Percentiles rank a stretch among this genome's conserved stretches.
Evolutionary conservation across 139 green algal species (phyloP).

Genomic region (Asterochloris sp.): DNA sequence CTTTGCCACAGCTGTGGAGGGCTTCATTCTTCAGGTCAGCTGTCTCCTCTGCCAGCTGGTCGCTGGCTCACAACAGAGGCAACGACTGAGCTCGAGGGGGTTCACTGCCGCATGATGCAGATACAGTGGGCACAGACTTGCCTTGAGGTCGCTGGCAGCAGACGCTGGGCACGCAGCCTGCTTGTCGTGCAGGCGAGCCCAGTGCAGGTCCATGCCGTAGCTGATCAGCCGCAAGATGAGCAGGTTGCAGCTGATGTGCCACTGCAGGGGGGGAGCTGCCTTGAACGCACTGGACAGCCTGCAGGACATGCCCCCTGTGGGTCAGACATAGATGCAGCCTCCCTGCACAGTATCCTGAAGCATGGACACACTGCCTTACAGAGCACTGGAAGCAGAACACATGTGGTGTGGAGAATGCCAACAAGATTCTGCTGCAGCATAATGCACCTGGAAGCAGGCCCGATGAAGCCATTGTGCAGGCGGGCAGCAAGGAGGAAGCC

Average conservation of each 20-base stretch:
- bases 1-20: background rate
- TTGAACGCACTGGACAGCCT: no score
- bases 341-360: no score
- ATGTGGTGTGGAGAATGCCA: no score
- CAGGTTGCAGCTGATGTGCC: conserved; percentile 92
- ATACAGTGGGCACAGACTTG: background rate
- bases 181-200: conserved; percentile 30
- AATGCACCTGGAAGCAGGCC: no score
- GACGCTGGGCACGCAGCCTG: background rate
- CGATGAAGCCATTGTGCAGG: conserved; percentile 36
- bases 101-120: no score
- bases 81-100: no score
- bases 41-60: background rate
- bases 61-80: no score
- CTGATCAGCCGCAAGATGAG: conserved; percentile 80
- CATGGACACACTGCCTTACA: no score
- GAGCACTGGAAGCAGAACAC: no score
- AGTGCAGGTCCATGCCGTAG: conserved; percentile 77
- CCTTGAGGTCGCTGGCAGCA: background rate
- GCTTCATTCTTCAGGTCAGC: background rate
- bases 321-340: no score
- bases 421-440: no score
- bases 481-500: conserved; percentile 47
- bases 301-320: no score
- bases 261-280: conserved; percentile 47